A percentile compares a stretch with the other conserved stretches of the same genome.
Conservation (phyloP, 2,329 filamentous ascomycete genomes). For the Xylariaceae sp. region DNA sequence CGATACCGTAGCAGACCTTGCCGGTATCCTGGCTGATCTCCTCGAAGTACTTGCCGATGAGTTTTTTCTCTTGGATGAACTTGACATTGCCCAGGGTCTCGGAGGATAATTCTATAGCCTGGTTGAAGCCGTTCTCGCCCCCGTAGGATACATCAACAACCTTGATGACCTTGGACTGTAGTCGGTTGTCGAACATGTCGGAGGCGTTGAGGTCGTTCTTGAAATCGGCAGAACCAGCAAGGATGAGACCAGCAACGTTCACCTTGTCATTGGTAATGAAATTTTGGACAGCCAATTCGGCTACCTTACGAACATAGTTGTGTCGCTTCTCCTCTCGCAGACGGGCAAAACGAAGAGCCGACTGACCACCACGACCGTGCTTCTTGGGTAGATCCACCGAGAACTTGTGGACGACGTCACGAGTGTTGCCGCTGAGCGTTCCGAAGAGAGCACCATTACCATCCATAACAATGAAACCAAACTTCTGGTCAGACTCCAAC, state of each 20-base stretch:
- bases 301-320: constrained; percentile 99
- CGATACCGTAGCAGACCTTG: constrained; percentile 96
- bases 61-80: constrained; percentile 99
- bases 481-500: constrained; percentile 98
- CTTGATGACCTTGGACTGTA: constrained; percentile 96
- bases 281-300: constrained; percentile 96
- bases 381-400: constrained; percentile 99
- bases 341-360: constrained; percentile 98
- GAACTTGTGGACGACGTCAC: constrained; percentile 97
- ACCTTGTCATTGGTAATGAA: constrained; percentile 99
- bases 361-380: constrained; percentile 99
- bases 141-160: constrained; percentile 98
- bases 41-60: constrained; percentile 98
- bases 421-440: constrained; percentile 94
- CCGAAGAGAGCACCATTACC: constrained; percentile 98
- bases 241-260: constrained; percentile 92
- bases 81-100: constrained; percentile 99
- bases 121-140: constrained; percentile 99
- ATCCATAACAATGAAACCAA: constrained; percentile 99
- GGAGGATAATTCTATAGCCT: constrained; percentile 92
- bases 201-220: constrained; percentile 99
- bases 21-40: constrained; percentile 98
- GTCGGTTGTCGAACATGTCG: constrained; percentile 92
- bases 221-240: constrained; percentile 98
- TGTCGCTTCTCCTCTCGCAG: constrained; percentile 99